Percentiles rank a stretch among this genome's conserved stretches.
Evolutionary conservation across 1,284 basidiomycete species (phyloP).

Genomic region (Rugosomyces carneus): DNA sequence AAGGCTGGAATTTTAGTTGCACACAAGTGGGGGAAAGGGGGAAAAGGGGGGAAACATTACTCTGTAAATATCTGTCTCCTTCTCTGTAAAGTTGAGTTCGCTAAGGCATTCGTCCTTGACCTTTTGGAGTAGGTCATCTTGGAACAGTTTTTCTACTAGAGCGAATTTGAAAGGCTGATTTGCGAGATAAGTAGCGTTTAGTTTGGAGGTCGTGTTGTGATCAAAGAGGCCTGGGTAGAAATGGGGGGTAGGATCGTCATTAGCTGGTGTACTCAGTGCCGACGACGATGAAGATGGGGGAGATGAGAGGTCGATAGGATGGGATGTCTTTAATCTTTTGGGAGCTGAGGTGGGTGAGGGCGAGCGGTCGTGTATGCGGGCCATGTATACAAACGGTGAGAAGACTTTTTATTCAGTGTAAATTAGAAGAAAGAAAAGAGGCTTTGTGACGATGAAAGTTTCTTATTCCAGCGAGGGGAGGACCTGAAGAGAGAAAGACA

Average conservation of each 20-base stretch:
- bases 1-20: slow-evolving; percentile 5
- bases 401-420: not conserved
- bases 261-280: not conserved
- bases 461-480: too few relatives aligned
- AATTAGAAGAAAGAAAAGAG: not conserved
- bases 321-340: slow-evolving; percentile 26
- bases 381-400: too few relatives aligned
- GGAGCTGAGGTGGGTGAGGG: slow-evolving; percentile 19
- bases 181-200: slow-evolving; percentile 51
- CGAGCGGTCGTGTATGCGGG: slow-evolving; percentile 25
- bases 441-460: too few relatives aligned
- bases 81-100: slow-evolving; percentile 90
- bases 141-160: slow-evolving; percentile 78
- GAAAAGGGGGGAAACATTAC: too few relatives aligned
- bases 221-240: slow-evolving; percentile 57
- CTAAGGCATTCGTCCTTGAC: slow-evolving; percentile 80
- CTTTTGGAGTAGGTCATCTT: slow-evolving; percentile 71
- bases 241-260: slow-evolving; percentile 29
- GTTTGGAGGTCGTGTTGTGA: slow-evolving; percentile 44
- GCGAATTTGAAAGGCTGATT: slow-evolving; percentile 82
- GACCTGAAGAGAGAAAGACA: too few relatives aligned
- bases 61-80: slow-evolving; percentile 99
- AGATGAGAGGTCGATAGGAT: slow-evolving; percentile 7
- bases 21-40: too few relatives aligned
- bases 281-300: not conserved